phyloP scores from a whole-genome alignment of 129 eudicot genomes.

The Artemisia tridentata region DNA sequence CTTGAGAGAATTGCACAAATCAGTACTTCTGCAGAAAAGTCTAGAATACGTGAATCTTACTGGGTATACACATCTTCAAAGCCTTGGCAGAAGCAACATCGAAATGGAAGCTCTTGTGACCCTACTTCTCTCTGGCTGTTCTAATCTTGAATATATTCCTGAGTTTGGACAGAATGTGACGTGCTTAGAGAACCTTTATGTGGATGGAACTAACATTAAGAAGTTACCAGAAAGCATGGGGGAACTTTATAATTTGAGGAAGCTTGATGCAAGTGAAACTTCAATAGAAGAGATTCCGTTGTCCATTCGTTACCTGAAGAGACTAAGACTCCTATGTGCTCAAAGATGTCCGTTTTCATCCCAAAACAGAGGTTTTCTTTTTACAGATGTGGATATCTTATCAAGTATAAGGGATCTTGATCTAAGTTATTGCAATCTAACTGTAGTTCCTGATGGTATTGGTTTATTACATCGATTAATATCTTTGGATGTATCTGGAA shows the following conservation, averaged over 20 bases:
- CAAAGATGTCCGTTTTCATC: slow-evolving; percentile 8
- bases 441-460: slow-evolving; percentile 22
- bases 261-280: slow-evolving; percentile 21
- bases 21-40: slow-evolving; percentile 4
- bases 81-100: background rate
- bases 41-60: background rate
- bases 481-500: slow-evolving; percentile 24
- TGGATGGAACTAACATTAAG: background rate
- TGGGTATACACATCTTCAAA: slow-evolving; percentile 9
- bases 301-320: background rate
- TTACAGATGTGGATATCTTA: background rate
- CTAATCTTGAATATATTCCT: slow-evolving; percentile 11
- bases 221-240: slow-evolving; percentile 18
- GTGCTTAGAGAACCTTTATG: background rate
- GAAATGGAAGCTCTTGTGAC: slow-evolving; percentile 21
- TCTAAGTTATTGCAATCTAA: slow-evolving; percentile 20
- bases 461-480: slow-evolving; percentile 13
- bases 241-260: background rate
- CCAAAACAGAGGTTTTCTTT: slow-evolving; percentile 4
- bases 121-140: slow-evolving; percentile 15
- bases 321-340: slow-evolving; percentile 10
- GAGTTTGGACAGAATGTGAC: slow-evolving; percentile 20
- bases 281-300: slow-evolving; percentile 11
- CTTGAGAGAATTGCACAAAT: slow-evolving; percentile 7
- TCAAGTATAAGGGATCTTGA: slow-evolving; percentile 13